Conservation (phyloP, 192 early-diverging fungal species). For the Umbelopsis vinacea region DNA sequence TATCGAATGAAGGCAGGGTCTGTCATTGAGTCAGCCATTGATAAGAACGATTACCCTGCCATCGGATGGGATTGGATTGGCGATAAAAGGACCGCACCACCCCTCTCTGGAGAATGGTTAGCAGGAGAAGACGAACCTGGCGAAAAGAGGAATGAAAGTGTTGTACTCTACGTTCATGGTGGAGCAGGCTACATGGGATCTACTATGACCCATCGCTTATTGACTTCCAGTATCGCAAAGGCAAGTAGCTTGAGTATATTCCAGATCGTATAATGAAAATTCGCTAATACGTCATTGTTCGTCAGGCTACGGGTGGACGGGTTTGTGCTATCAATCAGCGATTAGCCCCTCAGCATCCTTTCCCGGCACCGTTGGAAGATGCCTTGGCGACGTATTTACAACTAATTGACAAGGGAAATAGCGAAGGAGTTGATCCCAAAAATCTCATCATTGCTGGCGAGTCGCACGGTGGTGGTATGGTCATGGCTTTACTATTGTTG, state of each 20-base stretch:
- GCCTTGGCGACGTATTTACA: constrained; percentile 70
- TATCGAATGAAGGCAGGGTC: constrained; percentile 40
- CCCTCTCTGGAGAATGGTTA: constrained; percentile 45
- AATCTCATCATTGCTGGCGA: constrained; percentile 70
- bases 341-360: constrained; percentile 75
- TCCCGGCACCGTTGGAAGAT: constrained; percentile 82
- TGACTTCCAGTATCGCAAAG: constrained; percentile 53
- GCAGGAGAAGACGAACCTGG: background rate
- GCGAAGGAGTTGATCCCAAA: constrained; percentile 44
- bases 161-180: constrained; percentile 78
- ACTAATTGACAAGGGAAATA: constrained; percentile 50
- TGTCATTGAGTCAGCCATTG: constrained; percentile 32
- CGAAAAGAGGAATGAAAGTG: constrained; percentile 26
- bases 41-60: constrained; percentile 21
- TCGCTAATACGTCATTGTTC: background rate
- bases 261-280: background rate
- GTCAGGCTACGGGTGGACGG: constrained; percentile 3
- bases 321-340: constrained; percentile 64
- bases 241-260: background rate
- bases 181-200: constrained; percentile 61
- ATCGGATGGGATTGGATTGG: constrained; percentile 49
- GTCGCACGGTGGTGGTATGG: constrained; percentile 66
- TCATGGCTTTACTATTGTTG: constrained; percentile 52
- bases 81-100: constrained; percentile 22
- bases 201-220: constrained; percentile 36